Evolutionary conservation across 2,329 filamentous ascomycete species (phyloP).

Genomic region (Fusarium oxysporum): DNA sequence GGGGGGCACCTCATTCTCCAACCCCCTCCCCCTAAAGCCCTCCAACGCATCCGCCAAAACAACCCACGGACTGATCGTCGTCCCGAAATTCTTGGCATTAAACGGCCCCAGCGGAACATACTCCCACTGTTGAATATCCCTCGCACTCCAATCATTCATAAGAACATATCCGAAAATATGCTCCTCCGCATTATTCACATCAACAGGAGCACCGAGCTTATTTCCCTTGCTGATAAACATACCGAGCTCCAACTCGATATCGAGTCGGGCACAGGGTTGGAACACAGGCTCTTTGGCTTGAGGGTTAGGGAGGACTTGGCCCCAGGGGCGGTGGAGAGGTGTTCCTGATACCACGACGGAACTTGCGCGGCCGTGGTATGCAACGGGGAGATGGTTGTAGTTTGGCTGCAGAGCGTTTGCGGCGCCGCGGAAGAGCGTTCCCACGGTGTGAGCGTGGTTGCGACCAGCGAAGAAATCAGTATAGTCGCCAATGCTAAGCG

Average conservation of each 20-base stretch:
- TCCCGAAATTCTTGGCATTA: constrained; percentile 71
- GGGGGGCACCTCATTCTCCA: constrained; percentile 50
- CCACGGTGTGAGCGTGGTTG: constrained; percentile 78
- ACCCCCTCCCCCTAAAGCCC: constrained; percentile 34
- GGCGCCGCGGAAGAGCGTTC: constrained; percentile 77
- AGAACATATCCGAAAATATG: constrained; percentile 77
- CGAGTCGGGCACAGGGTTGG: constrained; percentile 70
- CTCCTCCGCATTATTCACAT: constrained; percentile 73
- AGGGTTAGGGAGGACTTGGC: constrained; percentile 71
- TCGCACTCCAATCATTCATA: constrained; percentile 72
- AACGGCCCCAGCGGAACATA: constrained; percentile 72
- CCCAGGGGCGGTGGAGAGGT: constrained; percentile 75
- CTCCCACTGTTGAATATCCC: constrained; percentile 71
- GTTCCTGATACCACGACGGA: constrained; percentile 82
- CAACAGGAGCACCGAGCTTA: constrained; percentile 72
- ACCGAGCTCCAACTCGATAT: constrained; percentile 83
- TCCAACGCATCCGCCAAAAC: constrained; percentile 69
- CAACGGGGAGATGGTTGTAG: constrained; percentile 83
- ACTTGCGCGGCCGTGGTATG: constrained; percentile 82
- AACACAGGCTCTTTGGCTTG: constrained; percentile 64
- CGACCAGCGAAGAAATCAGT: constrained; percentile 86
- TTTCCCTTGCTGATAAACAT: constrained; percentile 78
- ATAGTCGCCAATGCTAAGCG: constrained; percentile 83
- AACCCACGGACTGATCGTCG: constrained; percentile 71
- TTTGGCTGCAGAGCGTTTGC: constrained; percentile 82